Evolutionary conservation across 164 flowering plant species (phyloP), one percentile per base, ranked within the genome.

Genomic region (Liriodendron chinense): DNA sequence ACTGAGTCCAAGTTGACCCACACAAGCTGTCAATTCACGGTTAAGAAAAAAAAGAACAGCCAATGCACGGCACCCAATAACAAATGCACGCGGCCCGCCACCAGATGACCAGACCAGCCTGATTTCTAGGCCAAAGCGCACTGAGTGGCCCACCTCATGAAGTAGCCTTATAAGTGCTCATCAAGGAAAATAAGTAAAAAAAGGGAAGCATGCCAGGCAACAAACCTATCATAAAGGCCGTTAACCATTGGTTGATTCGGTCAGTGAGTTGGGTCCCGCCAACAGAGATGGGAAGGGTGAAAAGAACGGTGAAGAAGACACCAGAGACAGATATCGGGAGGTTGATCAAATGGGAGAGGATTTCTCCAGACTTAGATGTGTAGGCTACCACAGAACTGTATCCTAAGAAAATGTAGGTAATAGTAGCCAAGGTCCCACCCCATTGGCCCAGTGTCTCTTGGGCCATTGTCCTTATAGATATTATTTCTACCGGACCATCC

Each of bases 381-480:
- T 91, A 88, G 0, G 90, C 97, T 70, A 88, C 82, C 90, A 87
- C 80, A 43, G 94, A 86, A 78, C 89, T 84, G 80, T 90, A 93
- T 57, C 89, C 92, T 73, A 92, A 84, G 89, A 92, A 89, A 48
- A 91, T 78, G 80, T 88, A 91, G 63, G 76, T 83, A 1, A 79
- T 62, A 22, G 92, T 84, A 24, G 88, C 92, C 23, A 91, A 43
- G 64, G 68, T 75, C 43, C 94, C 95, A 71, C 95, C 94, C 85
- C 83, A 85, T 72, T 85, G 85, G 69, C 94, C 95, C 65, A 91
- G 81, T 24, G 94, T 89, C 78, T 90, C 91, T 83, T 91, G 88
- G 2, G 97, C 93, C 95, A 93, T 91, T 12, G 93, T 93, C 79
- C 90, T 88, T 22, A 91, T 83, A 24, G 97, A 93, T 63, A 93